These are phyloP conservation scores for Rhododendron vialii DNA, from an alignment of 148 eudicot genomes.

Conservation along the genomic window DNA sequence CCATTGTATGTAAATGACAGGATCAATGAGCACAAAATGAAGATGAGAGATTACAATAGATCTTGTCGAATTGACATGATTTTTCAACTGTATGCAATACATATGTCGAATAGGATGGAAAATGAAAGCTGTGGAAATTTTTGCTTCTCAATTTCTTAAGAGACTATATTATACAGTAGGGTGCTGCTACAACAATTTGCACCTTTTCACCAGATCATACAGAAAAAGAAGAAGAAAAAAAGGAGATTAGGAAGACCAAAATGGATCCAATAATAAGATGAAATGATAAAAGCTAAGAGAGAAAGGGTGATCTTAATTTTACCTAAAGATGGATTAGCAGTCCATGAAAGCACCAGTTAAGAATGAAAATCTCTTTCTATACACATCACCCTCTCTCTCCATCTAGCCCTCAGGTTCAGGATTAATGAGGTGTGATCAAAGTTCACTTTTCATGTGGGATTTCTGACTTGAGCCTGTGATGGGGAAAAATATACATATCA, in stretches of 20 bases:
- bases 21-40: neutral
- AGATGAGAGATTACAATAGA: slow-evolving; percentile 8
- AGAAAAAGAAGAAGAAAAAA: neutral
- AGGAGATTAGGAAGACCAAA: neutral
- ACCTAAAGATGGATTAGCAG: slow-evolving; percentile 19
- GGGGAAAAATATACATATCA: neutral
- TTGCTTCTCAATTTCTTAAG: neutral
- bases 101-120: slow-evolving; percentile 1
- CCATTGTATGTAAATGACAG: neutral
- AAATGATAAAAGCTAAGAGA: slow-evolving; percentile 10
- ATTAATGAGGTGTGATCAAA: slow-evolving; percentile 38
- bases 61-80: slow-evolving; percentile 14
- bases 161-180: slow-evolving; percentile 11
- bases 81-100: neutral
- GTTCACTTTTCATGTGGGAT: slow-evolving; percentile 27
- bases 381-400: slow-evolving; percentile 37
- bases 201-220: slow-evolving; percentile 19
- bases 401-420: slow-evolving; percentile 12
- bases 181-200: slow-evolving; percentile 21
- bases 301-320: slow-evolving; percentile 11
- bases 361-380: slow-evolving; percentile 29
- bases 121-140: slow-evolving; percentile 16
- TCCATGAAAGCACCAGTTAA: neutral
- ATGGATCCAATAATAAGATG: slow-evolving; percentile 18
- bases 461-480: neutral